Evolutionary conservation across 768 basidiomycete genomes (phyloP).

Genomic region (Pulveroboletus sp.): DNA sequence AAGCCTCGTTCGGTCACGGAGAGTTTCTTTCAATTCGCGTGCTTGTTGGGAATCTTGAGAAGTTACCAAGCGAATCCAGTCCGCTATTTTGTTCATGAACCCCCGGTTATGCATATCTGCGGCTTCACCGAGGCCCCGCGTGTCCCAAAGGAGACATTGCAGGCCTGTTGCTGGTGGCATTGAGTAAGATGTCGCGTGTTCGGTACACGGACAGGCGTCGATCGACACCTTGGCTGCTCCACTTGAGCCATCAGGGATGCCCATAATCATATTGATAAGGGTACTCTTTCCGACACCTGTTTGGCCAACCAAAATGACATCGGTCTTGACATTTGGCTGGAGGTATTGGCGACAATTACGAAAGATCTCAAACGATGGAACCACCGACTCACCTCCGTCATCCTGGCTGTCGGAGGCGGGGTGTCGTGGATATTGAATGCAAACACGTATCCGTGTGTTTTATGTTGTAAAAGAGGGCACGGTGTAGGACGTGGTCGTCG

Average conservation of each 20-base stretch:
- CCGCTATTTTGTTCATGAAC: conserved; percentile 7
- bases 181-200: conserved; percentile 4
- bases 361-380: background rate
- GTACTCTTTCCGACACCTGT: conserved; percentile 26
- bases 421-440: background rate
- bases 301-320: conserved; percentile 22
- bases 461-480: conserved; percentile 2
- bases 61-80: conserved; percentile 8
- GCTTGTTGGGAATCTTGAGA: conserved; percentile 7
- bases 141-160: conserved; percentile 23
- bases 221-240: conserved; percentile 17
- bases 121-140: conserved; percentile 23
- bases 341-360: conserved; percentile 2
- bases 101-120: conserved; percentile 3
- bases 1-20: conserved; percentile 5
- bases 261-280: conserved; percentile 23
- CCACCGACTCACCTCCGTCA: conserved; percentile 19
- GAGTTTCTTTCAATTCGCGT: conserved; percentile 15
- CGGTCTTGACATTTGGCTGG: conserved; percentile 9
- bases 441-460: background rate
- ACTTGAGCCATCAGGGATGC: background rate
- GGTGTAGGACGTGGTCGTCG: background rate
- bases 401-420: background rate
- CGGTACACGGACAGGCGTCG: conserved; percentile 18
- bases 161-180: background rate